A percentile compares a stretch with the other conserved stretches of the same genome.
Conservation (phyloP, 257 asterid genomes). For the Schizonepeta tenuifolia region DNA sequence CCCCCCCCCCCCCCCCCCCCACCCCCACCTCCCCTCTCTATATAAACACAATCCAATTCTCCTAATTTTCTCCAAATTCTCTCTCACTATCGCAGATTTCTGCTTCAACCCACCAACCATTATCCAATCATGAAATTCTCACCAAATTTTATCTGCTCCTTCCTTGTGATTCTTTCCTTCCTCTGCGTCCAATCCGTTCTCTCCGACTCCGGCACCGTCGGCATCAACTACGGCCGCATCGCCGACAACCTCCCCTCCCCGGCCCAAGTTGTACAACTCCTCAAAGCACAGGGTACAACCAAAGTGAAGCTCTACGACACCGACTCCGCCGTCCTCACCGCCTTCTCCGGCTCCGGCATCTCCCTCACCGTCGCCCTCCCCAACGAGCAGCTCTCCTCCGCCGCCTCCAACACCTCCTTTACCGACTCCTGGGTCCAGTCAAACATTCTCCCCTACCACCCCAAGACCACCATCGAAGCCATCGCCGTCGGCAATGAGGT, state of each 20-base stretch:
- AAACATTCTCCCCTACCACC: conserved; percentile 59
- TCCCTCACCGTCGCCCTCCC: conserved; percentile 85
- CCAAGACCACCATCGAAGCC: conserved; percentile 63
- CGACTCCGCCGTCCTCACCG: no score
- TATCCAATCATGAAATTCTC: conserved; percentile 17
- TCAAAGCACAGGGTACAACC: no score
- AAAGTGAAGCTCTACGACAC: no score
- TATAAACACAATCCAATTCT: background rate
- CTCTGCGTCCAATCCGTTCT: conserved; percentile 2
- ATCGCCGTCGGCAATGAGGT: conserved; percentile 93
- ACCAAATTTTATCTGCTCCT: conserved; percentile 6
- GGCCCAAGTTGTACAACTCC: no score
- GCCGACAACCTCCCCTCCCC: conserved; percentile 80
- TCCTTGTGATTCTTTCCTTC: conserved; percentile 13
- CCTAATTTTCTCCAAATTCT: background rate
- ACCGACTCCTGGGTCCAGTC: conserved; percentile 82
- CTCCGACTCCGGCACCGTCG: conserved; percentile 56
- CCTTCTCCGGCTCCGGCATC: no score
- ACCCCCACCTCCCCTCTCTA: background rate
- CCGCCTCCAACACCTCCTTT: conserved; percentile 57
- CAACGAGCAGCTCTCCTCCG: conserved; percentile 70
- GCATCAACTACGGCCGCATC: conserved; percentile 86
- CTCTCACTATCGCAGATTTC: background rate
- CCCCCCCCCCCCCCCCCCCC: conserved; percentile 34
- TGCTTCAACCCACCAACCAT: no score